Conservation (phyloP, 495 filamentous ascomycete species). For the Aspergillus bertholletiae region DNA sequence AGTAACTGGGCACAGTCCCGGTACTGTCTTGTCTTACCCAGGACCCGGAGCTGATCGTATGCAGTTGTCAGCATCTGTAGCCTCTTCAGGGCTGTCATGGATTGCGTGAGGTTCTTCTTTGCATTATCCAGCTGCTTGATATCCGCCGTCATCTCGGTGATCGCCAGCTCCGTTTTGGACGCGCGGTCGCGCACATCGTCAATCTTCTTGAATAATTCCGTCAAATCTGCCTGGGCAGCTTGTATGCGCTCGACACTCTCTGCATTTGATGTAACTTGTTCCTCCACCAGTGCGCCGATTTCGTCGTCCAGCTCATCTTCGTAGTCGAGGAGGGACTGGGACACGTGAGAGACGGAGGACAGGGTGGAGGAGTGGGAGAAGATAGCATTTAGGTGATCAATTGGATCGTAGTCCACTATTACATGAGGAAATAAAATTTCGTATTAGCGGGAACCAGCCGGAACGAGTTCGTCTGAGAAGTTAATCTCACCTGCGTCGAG, state of each 20-base stretch:
- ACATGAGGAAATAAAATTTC: background rate
- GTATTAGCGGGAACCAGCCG: constrained; percentile 15
- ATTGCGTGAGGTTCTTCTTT: constrained; percentile 92
- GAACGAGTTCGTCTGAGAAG: background rate
- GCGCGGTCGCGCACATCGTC: constrained; percentile 89
- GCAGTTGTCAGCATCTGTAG: constrained; percentile 98
- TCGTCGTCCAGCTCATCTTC: constrained; percentile 82
- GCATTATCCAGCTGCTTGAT: constrained; percentile 97
- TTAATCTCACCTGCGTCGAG: constrained; percentile 41
- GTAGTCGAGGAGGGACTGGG: constrained; percentile 66
- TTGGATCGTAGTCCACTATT: constrained; percentile 87
- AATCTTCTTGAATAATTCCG: constrained; percentile 89
- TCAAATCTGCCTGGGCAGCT: constrained; percentile 82
- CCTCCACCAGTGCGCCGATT: constrained; percentile 70
- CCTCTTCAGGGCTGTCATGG: constrained; percentile 96
- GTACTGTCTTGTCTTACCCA: constrained; percentile 86
- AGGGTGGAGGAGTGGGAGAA: constrained; percentile 91
- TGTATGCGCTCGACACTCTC: constrained; percentile 88
- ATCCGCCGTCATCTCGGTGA: constrained; percentile 98
- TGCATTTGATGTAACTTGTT: constrained; percentile 81
- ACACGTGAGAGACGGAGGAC: constrained; percentile 68
- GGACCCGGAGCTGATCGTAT: constrained; percentile 87
- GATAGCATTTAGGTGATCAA: constrained; percentile 87
- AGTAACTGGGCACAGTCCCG: constrained; percentile 93
- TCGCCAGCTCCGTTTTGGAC: constrained; percentile 87